Evolutionary conservation across 352 stramenopile genomes (phyloP), one percentile per base, ranked within the genome.

Genomic region (Globisporangium abappressorium): DNA sequence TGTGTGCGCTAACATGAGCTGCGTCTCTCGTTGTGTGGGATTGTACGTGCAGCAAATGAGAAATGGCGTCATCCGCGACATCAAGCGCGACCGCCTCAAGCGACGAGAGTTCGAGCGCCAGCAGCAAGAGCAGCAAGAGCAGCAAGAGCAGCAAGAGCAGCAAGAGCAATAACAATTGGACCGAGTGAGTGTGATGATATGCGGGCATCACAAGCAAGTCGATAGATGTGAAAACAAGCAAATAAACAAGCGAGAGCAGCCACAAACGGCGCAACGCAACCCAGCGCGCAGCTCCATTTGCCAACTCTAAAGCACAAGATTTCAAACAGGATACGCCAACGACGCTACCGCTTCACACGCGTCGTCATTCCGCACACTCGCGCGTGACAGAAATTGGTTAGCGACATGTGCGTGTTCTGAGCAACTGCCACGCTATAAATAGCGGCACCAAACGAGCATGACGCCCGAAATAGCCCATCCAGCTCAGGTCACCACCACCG

Each of bases 31-130:
- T 2, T 47, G 41, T 38, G 11, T 49, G 4, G 41, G 41, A 8
- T 9, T 34, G 15, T 54, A 8, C n/a, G 5, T 38, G 22, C 46
- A 87, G 81, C 69, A 73, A 41, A 94, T 94, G 85, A 81, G 84
- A 28, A 81, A 84, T 22, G 85, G 85, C 5, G 85, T 94, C 55
- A 90, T 92, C 60, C 87, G 87, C 63, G 85, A 94, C 71, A 94
- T 94, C 65, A 88, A 84, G 66, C 82, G 85, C 22, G 84, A 91
- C 60, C 82, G 85, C 12, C 60, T 85, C 53, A 86, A 82, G 69
- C 79, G 70, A 55, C 75, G 72, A 18, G 76, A 84, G 64, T 74
- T 85, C 9, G 62, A 79, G 72, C 69, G 84, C 26, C 69, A 80
- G 47, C 61, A 76, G n/a, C 66, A 73, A 54, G 20, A 80, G 22